These are phyloP conservation scores for Stellera chamaejasme DNA, from an alignment of 345 rosid genomes.

Conservation along the genomic window DNA sequence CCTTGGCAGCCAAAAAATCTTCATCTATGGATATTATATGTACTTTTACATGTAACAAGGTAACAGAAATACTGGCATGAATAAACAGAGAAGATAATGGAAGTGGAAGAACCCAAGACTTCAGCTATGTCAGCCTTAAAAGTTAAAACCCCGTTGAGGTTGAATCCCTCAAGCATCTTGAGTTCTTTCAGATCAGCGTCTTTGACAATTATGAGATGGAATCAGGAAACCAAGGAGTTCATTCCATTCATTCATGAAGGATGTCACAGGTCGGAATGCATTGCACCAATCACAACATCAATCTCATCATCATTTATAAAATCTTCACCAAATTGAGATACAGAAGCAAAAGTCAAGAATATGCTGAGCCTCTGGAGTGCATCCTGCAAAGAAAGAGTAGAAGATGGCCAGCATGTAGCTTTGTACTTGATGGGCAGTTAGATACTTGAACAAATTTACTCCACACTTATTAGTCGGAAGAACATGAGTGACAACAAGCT, in stretches of 20 bases:
- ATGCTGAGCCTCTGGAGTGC: conserved; percentile 24
- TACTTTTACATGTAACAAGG: conserved; percentile 74
- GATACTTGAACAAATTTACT: background rate
- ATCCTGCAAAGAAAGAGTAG: conserved; percentile 28
- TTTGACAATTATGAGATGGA: conserved; percentile 81
- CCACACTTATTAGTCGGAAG: conserved; percentile 73
- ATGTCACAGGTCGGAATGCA: conserved; percentile 53
- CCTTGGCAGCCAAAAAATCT: conserved; percentile 80
- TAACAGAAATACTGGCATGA: conserved; percentile 89
- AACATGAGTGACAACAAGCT: conserved; percentile 40
- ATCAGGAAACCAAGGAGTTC: conserved; percentile 43
- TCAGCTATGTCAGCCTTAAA: conserved; percentile 62
- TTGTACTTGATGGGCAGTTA: background rate
- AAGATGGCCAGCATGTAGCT: conserved; percentile 6
- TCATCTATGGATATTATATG: conserved; percentile 71
- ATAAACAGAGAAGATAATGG: conserved; percentile 68
- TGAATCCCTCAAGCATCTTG: conserved; percentile 72
- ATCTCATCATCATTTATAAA: conserved; percentile 64
- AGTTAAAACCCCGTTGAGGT: conserved; percentile 51
- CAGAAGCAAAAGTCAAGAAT: conserved; percentile 3
- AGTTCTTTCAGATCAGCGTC: conserved; percentile 84
- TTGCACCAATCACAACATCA: conserved; percentile 89
- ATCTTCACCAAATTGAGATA: conserved; percentile 24
- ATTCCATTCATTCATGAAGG: conserved; percentile 69
- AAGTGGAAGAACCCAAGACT: conserved; percentile 44